Percentiles rank a stretch among this genome's conserved stretches.
Evolutionary conservation across 73 alveolate species (phyloP).

Genomic region (Tetrahymena thermophila): DNA sequence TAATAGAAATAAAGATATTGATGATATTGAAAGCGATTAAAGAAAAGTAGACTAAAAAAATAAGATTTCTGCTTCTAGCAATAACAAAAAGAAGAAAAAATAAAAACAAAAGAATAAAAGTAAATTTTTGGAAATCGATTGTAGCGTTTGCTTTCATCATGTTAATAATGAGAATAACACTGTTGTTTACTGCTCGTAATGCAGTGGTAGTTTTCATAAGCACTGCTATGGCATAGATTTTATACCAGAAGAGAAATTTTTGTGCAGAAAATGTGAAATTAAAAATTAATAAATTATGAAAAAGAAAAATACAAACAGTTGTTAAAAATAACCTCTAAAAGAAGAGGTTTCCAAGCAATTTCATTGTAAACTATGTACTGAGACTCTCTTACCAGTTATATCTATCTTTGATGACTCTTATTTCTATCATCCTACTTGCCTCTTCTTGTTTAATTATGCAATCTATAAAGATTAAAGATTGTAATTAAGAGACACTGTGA

Average conservation of each 20-base stretch:
- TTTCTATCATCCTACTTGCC: background rate
- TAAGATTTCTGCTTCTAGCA: background rate
- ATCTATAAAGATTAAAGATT: background rate
- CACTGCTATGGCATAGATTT: background rate
- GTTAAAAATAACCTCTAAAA: background rate
- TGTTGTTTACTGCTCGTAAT: background rate
- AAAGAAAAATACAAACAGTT: background rate
- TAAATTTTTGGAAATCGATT: background rate
- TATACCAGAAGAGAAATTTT: background rate
- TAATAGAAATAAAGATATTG: background rate
- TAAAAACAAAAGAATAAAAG: background rate
- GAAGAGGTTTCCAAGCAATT: background rate
- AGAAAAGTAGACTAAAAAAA: background rate
- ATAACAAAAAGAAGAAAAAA: background rate
- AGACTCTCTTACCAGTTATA: background rate
- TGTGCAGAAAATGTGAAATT: background rate
- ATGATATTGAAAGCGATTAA: background rate
- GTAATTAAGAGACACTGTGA: background rate
- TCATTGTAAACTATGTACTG: background rate
- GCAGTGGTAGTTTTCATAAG: background rate
- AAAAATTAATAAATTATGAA: background rate
- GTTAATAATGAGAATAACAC: background rate
- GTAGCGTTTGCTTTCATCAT: background rate
- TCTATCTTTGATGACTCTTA: background rate
- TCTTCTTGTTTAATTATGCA: background rate